phyloP scores from a whole-genome alignment of 345 rosid species.

The Turnera subulata region DNA sequence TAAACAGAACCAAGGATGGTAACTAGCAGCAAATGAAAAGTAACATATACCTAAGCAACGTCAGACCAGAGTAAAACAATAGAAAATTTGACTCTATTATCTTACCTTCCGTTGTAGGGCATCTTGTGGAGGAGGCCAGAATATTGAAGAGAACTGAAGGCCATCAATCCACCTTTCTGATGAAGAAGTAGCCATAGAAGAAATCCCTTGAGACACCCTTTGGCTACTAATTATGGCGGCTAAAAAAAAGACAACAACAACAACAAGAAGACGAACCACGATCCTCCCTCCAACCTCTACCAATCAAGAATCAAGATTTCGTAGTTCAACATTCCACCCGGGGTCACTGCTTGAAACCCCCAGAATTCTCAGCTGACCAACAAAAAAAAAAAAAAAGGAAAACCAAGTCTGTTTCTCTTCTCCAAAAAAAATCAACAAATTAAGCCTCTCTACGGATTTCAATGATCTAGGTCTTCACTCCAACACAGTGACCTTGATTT shows the following conservation, averaged over 20 bases:
- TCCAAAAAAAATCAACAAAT: background rate
- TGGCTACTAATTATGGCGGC: background rate
- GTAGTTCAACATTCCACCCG: slow-evolving; percentile 41
- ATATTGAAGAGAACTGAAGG: slow-evolving; percentile 79
- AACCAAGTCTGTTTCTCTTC: background rate
- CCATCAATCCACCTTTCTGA: slow-evolving; percentile 95
- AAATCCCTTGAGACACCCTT: slow-evolving; percentile 5
- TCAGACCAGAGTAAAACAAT: background rate
- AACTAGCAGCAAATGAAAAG: background rate
- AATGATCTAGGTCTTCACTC: background rate
- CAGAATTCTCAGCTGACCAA: slow-evolving; percentile 5
- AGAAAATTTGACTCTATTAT: background rate
- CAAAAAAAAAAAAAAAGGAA: background rate
- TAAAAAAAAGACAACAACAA: background rate
- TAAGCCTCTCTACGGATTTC: background rate
- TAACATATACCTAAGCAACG: background rate
- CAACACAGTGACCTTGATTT: too few species aligned
- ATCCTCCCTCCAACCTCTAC: slow-evolving; percentile 20
- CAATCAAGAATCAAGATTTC: slow-evolving; percentile 50
- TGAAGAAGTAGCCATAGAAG: slow-evolving; percentile 57
- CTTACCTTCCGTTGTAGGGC: slow-evolving; percentile 69
- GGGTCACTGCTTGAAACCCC: slow-evolving; percentile 4
- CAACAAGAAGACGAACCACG: background rate
- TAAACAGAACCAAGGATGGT: background rate
- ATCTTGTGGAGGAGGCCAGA: slow-evolving; percentile 85